Evolutionary conservation across 1,284 basidiomycete genomes (phyloP).

Genomic region (Ganoderma meredithae): DNA sequence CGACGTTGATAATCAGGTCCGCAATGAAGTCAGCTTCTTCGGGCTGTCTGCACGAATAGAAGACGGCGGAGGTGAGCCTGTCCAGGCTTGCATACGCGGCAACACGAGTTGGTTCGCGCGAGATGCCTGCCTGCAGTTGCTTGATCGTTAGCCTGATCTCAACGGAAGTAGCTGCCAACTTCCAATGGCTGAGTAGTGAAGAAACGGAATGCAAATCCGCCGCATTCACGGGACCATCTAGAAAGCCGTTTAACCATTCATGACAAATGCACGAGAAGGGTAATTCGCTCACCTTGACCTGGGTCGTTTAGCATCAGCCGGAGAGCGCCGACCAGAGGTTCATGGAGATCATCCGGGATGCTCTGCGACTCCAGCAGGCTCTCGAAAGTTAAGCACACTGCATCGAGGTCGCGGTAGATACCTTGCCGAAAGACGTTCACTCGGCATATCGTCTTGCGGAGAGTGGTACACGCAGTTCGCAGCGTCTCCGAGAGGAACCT

Average conservation of each 20-base stretch:
- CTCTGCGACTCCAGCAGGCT: slow-evolving; percentile 59
- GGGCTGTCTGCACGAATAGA: slow-evolving; percentile 72
- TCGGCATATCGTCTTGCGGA: slow-evolving; percentile 66
- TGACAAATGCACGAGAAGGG: neutral
- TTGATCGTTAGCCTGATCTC: slow-evolving; percentile 78
- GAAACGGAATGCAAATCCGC: slow-evolving; percentile 68
- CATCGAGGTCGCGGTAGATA: slow-evolving; percentile 74
- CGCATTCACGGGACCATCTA: slow-evolving; percentile 51
- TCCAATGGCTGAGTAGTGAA: slow-evolving; percentile 79
- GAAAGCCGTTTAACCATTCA: neutral
- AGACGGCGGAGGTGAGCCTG: slow-evolving; percentile 68
- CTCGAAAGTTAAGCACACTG: slow-evolving; percentile 73
- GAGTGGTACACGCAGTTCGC: slow-evolving; percentile 52
- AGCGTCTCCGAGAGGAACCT: slow-evolving; percentile 55
- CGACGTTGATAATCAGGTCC: slow-evolving; percentile 76
- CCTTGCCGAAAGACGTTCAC: slow-evolving; percentile 71
- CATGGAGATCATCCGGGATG: slow-evolving; percentile 59
- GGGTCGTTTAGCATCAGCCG: slow-evolving; percentile 68
- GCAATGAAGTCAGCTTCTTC: slow-evolving; percentile 84
- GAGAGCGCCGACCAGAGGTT: slow-evolving; percentile 70
- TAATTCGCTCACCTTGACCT: slow-evolving; percentile 33
- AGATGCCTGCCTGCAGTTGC: slow-evolving; percentile 70
- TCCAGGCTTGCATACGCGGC: slow-evolving; percentile 65
- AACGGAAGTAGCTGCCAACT: slow-evolving; percentile 78
- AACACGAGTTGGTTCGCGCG: slow-evolving; percentile 59